Percentiles rank a stretch among this genome's conserved stretches.
Conservation (phyloP, 202 grass and related monocot genomes). For the Saccharum hybrid region DNA sequence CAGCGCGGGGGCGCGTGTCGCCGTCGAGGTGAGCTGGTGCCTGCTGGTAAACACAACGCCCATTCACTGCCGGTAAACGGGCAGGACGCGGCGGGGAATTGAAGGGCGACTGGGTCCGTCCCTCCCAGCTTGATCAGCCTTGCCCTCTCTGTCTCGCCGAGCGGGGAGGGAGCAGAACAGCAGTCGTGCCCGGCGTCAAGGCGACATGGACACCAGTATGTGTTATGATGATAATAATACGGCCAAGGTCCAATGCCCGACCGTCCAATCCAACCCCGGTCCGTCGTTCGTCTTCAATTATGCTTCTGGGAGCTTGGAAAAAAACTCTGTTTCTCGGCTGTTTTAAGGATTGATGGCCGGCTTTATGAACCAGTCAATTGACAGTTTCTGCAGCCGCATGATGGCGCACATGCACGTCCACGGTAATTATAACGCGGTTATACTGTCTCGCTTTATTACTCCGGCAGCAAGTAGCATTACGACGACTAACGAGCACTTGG, state of each 20-base stretch:
- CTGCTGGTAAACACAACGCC: not conserved
- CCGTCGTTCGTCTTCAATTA: not conserved
- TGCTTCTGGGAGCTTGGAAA: not conserved
- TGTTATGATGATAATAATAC: not conserved
- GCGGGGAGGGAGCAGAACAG: conserved; percentile 17
- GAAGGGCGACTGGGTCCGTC: conserved; percentile 13
- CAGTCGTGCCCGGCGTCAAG: conserved; percentile 43
- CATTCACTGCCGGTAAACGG: conserved; percentile 6
- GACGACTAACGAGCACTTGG: not conserved
- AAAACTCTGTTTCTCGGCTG: not conserved
- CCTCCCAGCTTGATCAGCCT: not conserved
- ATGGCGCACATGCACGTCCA: not conserved
- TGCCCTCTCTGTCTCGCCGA: conserved; percentile 11
- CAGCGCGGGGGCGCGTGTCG: too few species aligned
- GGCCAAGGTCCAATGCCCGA: not conserved
- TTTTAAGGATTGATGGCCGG: not conserved
- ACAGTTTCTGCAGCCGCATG: too few species aligned
- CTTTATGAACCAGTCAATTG: conserved; percentile 4
- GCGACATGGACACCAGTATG: conserved; percentile 13
- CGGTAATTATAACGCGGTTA: not conserved
- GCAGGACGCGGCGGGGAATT: not conserved
- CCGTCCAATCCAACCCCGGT: not conserved
- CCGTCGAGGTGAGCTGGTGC: conserved; percentile 45
- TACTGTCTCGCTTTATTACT: not conserved
- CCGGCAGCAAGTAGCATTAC: not conserved